Base-by-base conservation (phyloP, 2,329 filamentous ascomycete genomes). In the Xylaria sp. region DNA sequence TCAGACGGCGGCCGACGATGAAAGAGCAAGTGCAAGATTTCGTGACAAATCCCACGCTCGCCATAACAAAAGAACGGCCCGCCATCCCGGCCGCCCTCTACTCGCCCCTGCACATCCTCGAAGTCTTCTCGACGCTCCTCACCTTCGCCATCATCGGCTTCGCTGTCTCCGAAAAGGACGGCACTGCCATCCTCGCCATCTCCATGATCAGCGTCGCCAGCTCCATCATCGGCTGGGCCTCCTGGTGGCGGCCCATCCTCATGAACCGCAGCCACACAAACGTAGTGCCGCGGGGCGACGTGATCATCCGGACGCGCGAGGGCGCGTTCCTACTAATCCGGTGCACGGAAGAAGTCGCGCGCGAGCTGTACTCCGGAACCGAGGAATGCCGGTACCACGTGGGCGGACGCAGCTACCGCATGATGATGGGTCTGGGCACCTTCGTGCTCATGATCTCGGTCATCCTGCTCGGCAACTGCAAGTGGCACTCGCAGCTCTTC, bases 341-440 rank as follows among this genome's bases (percentile, higher is more conserved):
- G 51, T 86, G 84, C 66, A 77, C 78, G 4, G 83, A 87, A 68
- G 79, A 84, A 37, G 80, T 87, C 1, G 81, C 83, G 1, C 77
- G 84, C n/a, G 84, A 87, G 68, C 76, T 87, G 0, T 87, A 86
- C 70, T 79, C 78, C 0, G 83, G 83, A 13, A 85, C 81, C 0
- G 83, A 86, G 64, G 79, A 83, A 66, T 87, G 84, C 70, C 68
- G 79, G 34, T 87, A 86, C 65, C 74, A 77, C 23, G 78, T 85
- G 48, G 71, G 72, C 3, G 75, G 71, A 34, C 72, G 68, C n/a
- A 65, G 66, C 1, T 84, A 85, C 68, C 78, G 80, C 18, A 69
- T 76, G 0, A 76, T 85, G 6, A 84, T 87, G 72, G 83, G 79
- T 0, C 48, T 80, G 1, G 83, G 81, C 39, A 87, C 84, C 7